Conservation (phyloP, 108 stramenopile species). For the Halocafeteria seosinensis region DNA sequence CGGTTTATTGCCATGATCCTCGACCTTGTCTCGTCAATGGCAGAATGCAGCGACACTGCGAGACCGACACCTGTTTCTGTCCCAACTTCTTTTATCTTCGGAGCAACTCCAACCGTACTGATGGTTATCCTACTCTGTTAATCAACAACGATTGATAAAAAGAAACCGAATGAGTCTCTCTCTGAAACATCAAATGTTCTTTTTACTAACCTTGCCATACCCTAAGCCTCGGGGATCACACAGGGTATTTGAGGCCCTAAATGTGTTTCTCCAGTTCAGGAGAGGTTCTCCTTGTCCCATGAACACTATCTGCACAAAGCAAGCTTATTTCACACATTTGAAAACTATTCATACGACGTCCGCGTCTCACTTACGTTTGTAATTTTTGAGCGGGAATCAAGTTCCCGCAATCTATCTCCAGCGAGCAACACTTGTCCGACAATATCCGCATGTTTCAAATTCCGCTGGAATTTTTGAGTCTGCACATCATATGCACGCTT, state of each 20-base stretch:
- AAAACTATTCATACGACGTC: no score
- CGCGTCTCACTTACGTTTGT: conserved; percentile 18
- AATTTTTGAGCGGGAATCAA: neutral
- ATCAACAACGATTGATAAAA: no score
- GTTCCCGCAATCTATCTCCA: neutral
- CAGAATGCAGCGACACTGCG: conserved; percentile 85
- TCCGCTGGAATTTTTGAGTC: conserved; percentile 37
- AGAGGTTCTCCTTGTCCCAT: conserved; percentile 96
- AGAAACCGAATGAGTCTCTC: no score
- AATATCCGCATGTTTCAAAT: conserved; percentile 60
- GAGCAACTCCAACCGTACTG: conserved; percentile 83
- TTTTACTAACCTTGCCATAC: no score
- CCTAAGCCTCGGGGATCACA: neutral
- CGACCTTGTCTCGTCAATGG: conserved; percentile 70
- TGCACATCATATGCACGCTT: no score
- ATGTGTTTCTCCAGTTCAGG: conserved; percentile 70
- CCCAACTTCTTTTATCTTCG: conserved; percentile 67
- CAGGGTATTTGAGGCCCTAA: conserved; percentile 42
- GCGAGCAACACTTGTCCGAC: conserved; percentile 32
- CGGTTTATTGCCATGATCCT: conserved; percentile 80
- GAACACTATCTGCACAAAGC: conserved; percentile 86
- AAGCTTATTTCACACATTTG: no score
- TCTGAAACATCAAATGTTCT: no score
- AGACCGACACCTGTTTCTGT: conserved; percentile 69
- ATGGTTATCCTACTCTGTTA: conserved; percentile 78